Evolutionary conservation across 768 basidiomycete species (phyloP).

Genomic region (Boletus reticuloceps): DNA sequence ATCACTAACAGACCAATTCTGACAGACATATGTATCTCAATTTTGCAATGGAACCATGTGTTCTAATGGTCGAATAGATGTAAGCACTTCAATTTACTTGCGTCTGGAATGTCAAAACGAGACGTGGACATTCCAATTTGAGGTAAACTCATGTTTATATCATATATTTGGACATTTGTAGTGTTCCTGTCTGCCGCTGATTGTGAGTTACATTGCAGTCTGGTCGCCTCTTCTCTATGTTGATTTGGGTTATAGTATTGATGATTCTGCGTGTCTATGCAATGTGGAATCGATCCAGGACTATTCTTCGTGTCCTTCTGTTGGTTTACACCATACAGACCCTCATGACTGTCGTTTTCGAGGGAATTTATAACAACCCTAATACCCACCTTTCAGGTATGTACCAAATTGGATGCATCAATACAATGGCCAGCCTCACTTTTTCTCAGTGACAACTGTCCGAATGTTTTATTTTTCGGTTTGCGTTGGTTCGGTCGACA

Average conservation of each 20-base stretch:
- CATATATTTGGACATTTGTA: not conserved
- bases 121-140: not conserved
- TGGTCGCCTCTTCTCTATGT: not conserved
- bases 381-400: not conserved
- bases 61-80: not conserved
- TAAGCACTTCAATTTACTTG: not conserved
- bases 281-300: not conserved
- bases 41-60: not conserved
- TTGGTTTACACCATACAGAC: not conserved
- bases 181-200: slow-evolving; percentile 2
- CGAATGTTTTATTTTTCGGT: not conserved
- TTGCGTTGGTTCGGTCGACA: not conserved
- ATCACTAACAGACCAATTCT: not conserved
- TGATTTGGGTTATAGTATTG: not conserved
- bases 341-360: not conserved
- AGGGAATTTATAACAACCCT: not conserved
- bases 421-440: not conserved
- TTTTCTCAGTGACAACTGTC: not conserved
- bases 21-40: not conserved
- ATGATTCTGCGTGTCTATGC: slow-evolving; percentile 4
- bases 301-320: not conserved
- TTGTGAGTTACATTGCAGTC: not conserved
- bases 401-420: not conserved
- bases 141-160: not conserved
- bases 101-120: no score